A percentile compares a stretch with the other conserved stretches of the same genome.
These are phyloP conservation scores for Clitoria ternatea DNA, from an alignment of 306 rosid genomes.

Conservation along the genomic window DNA sequence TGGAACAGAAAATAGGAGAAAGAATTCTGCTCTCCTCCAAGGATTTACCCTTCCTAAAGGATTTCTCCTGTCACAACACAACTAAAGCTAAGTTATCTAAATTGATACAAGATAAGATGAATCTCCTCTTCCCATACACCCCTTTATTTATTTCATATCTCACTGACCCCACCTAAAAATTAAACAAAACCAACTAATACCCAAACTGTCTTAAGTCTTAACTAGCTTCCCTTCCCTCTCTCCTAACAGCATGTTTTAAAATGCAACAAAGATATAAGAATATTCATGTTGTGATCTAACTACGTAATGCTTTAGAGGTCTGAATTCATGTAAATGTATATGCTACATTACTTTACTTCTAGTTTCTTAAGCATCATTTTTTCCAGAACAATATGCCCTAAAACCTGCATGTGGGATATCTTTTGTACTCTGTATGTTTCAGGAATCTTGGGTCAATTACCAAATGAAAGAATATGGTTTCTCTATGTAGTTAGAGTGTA, in stretches of 20 bases:
- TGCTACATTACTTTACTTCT: background rate
- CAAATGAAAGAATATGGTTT: constrained; percentile 17
- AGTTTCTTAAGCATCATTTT: background rate
- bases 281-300: background rate
- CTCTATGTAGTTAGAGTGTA: too few relatives aligned
- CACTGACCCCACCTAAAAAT: background rate
- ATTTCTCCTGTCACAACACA: background rate
- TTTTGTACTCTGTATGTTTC: background rate
- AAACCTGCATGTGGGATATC: background rate
- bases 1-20: background rate
- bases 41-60: background rate
- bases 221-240: background rate
- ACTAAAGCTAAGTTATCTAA: background rate
- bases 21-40: background rate
- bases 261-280: constrained; percentile 15
- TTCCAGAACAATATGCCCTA: background rate
- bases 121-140: background rate
- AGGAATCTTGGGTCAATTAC: background rate
- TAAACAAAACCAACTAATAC: background rate
- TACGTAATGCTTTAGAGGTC: background rate
- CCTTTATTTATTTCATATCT: background rate
- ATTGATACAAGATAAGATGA: background rate
- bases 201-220: background rate
- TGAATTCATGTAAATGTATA: background rate
- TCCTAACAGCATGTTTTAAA: background rate